phyloP scores from a whole-genome alignment of 164 flowering plant genomes.

The Cinnamomum chago region DNA sequence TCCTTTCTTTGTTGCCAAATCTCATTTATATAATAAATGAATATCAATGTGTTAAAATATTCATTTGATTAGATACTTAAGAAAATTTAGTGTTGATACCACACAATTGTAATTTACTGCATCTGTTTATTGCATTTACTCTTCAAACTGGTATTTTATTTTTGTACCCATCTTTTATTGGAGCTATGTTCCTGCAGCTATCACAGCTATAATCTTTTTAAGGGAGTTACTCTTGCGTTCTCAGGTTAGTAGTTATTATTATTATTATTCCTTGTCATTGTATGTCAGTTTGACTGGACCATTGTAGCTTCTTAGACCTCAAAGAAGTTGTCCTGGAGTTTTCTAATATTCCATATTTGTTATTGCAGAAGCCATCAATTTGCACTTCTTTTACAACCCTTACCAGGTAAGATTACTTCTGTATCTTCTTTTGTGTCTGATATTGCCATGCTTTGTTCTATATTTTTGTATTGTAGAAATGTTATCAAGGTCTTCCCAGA shows the following conservation, averaged over 20 bases:
- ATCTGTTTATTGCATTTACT: neutral
- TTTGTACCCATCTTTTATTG: slow-evolving; percentile 1
- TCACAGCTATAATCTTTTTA: slow-evolving; percentile 52
- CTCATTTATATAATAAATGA: neutral
- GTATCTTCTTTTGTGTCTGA: neutral
- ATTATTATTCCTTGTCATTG: neutral
- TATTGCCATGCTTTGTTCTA: neutral
- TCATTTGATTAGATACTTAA: neutral
- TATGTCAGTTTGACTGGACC: neutral
- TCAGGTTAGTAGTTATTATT: slow-evolving; percentile 36
- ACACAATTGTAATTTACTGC: neutral
- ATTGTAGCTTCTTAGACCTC: neutral
- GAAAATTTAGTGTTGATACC: neutral
- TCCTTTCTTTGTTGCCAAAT: neutral
- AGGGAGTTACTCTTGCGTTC: slow-evolving; percentile 41
- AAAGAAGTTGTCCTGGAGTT: neutral
- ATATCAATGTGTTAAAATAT: neutral
- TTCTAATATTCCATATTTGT: slow-evolving; percentile 10
- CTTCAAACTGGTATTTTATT: neutral
- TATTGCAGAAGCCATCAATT: slow-evolving; percentile 46
- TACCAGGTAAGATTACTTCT: slow-evolving; percentile 35
- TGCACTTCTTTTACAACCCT: slow-evolving; percentile 22
- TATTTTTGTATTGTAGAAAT: neutral
- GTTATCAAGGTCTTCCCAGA: neutral
- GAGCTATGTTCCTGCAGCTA: slow-evolving; percentile 40